Base-by-base conservation (phyloP, 2,329 filamentous ascomycete species). In the Aspergillus thermomutatus region DNA sequence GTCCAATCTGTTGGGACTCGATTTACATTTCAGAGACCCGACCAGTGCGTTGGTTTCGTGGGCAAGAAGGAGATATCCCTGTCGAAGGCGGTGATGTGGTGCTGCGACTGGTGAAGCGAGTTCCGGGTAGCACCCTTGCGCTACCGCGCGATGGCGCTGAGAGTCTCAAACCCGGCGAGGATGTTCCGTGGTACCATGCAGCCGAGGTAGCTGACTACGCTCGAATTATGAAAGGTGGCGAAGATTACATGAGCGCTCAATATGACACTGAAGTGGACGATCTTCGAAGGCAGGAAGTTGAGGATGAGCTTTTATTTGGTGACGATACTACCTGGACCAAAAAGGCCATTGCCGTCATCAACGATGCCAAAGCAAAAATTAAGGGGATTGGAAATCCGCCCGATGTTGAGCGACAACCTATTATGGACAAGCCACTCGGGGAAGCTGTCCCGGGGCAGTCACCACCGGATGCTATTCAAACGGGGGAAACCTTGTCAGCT, bases 131-230 rank as follows among this genome's bases (percentile, higher is more conserved):
- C 65, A 97, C 91, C 1, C 80, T 97, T 57, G 93, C 93, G 2
- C 80, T 99, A 62, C 94, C 94, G 10, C 84, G 89, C 62, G 93
- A 97, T 71, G 87, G 88, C 4, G 85, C 86, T 2, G 89, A 94
- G 62, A 81, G 85, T 7, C 79, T 91, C 27, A 82, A 83, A 28
- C 82, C 84, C 21, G 84, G 84, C 8, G 87, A 93, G 51, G 89
- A 92, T 66, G 85, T 97, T 37, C 94, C 94, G 0, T 99, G 94
- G 94, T 91, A 95, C 72, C 92, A 94, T 75, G 91, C 91, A 5
- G 92, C 91, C 9, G 95, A 96, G 66, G 92, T 96, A 37, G 83
- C 95, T 70, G 94, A 99, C 71, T 99, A 97, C 73, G 91, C 92
- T 17, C 86, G 92, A 41, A 88, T 97, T 54, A 96, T 99, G 90